Evolutionary conservation across 2,329 filamentous ascomycete genomes (phyloP).

Genomic region (Paraphoma chrysanthemicola): DNA sequence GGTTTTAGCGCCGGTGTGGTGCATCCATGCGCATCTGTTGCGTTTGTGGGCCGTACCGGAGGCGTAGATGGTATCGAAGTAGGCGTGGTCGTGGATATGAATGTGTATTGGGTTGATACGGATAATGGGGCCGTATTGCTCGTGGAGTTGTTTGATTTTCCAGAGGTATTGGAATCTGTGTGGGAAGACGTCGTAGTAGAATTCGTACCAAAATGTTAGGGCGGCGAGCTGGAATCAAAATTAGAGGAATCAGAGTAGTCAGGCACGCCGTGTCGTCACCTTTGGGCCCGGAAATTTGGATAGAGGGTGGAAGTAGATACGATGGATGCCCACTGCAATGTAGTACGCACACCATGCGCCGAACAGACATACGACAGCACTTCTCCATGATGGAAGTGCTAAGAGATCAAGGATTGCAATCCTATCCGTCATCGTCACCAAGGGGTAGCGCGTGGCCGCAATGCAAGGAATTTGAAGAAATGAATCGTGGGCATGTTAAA

Average conservation of each 20-base stretch:
- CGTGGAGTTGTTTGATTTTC: slow-evolving; percentile 38
- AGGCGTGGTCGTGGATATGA: slow-evolving; percentile 23
- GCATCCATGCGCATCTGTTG: slow-evolving; percentile 9
- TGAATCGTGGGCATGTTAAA: too few relatives aligned
- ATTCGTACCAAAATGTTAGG: slow-evolving; percentile 31
- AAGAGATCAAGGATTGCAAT: neutral
- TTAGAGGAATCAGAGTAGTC: neutral
- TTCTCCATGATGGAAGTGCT: neutral
- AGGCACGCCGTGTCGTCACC: neutral
- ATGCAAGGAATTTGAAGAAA: too few relatives aligned
- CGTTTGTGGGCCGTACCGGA: slow-evolving; percentile 14
- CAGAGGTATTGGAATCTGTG: slow-evolving; percentile 25
- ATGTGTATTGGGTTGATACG: slow-evolving; percentile 22
- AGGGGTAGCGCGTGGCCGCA: neutral
- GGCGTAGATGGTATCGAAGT: slow-evolving; percentile 22
- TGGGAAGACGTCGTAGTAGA: slow-evolving; percentile 37
- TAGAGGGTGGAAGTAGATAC: neutral
- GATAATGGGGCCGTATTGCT: slow-evolving; percentile 24
- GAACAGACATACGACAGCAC: neutral
- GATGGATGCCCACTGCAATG: neutral
- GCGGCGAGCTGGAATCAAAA: neutral
- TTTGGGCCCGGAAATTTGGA: neutral
- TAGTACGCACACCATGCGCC: neutral
- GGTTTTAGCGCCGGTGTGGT: slow-evolving; percentile 5
- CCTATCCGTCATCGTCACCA: neutral